Percentiles rank a stretch among this genome's conserved stretches.
Conservation (phyloP, 805 yeast genomes). For the Jamesozyma spencerorum region DNA sequence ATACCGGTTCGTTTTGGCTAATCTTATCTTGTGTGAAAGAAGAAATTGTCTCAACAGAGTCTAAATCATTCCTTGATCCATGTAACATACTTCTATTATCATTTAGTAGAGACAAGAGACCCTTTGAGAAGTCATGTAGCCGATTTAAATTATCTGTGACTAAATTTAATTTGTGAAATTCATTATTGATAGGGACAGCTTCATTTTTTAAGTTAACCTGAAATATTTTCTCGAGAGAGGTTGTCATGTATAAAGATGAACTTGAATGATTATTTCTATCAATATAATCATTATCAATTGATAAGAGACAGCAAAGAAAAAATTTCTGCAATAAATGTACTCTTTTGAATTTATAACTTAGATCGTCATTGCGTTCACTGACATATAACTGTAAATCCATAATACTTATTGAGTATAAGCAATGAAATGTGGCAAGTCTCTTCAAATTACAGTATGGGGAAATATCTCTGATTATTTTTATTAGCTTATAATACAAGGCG, state of each 20-base stretch:
- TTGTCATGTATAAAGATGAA: neutral
- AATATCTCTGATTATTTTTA: constrained; percentile 21
- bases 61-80: neutral
- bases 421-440: constrained; percentile 36
- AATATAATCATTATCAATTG: constrained; percentile 15
- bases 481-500: constrained; percentile 17
- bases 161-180: neutral
- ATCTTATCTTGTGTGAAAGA: neutral
- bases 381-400: constrained; percentile 24
- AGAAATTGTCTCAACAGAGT: no score
- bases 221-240: no score
- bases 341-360: constrained; percentile 29
- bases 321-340: constrained; percentile 35
- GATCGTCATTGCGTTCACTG: constrained; percentile 11
- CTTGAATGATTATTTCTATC: neutral
- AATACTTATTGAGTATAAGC: constrained; percentile 33
- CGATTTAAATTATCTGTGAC: neutral
- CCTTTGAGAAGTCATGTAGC: neutral
- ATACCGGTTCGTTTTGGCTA: neutral
- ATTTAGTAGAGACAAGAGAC: neutral
- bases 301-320: constrained; percentile 35
- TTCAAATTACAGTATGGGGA: constrained; percentile 25
- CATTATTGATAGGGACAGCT: neutral
- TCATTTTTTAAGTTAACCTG: neutral
- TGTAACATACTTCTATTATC: constrained; percentile 1